Evolutionary conservation across 306 rosid species (phyloP).

Genomic region (Oxytropis ochrocephala): DNA sequence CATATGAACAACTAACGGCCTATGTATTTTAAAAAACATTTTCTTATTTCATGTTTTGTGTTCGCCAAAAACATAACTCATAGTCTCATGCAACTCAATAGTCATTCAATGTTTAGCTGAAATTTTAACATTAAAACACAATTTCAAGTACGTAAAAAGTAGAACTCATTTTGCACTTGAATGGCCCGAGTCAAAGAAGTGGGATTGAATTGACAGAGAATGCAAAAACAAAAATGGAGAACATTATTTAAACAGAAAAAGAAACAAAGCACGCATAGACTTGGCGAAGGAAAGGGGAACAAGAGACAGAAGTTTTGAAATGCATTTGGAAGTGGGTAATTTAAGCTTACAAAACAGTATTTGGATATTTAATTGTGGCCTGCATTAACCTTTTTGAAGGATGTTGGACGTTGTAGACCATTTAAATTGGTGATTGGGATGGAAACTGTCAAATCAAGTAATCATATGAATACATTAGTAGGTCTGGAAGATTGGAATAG

Average conservation of each 20-base stretch:
- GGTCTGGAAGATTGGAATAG: not conserved
- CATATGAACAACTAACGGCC: not conserved
- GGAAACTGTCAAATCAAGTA: not conserved
- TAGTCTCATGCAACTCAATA: not conserved
- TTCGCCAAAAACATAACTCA: not conserved
- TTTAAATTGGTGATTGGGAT: not conserved
- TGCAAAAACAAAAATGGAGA: not conserved
- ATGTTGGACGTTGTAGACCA: not conserved
- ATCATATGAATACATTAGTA: not conserved
- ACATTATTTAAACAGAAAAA: not conserved
- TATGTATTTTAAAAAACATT: not conserved
- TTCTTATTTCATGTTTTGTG: not conserved
- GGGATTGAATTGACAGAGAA: not conserved
- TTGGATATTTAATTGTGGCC: too few relatives aligned
- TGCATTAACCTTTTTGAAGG: too few relatives aligned
- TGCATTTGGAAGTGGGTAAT: not conserved
- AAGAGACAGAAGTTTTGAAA: not conserved
- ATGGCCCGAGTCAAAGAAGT: not conserved
- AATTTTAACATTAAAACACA: not conserved
- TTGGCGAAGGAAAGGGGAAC: not conserved
- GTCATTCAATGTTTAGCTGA: not conserved
- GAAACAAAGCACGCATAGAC: not conserved
- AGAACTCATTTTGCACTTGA: not conserved
- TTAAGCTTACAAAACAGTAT: not conserved
- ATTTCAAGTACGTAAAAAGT: not conserved